phyloP scores from a whole-genome alignment of 2,329 filamentous ascomycete species.

The Apiospora saccharicola region DNA sequence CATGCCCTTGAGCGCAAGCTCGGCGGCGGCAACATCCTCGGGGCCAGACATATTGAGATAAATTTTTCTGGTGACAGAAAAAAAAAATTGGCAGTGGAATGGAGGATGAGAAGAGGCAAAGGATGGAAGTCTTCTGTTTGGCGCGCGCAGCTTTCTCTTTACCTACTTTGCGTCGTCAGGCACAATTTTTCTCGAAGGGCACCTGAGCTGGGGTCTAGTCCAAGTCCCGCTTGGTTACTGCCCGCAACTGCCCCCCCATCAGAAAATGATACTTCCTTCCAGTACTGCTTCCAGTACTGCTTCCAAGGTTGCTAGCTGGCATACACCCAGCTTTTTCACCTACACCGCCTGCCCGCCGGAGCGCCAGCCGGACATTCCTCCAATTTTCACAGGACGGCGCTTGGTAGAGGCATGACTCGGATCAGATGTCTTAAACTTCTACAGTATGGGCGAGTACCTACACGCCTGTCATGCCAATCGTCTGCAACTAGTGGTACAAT shows the following conservation, averaged over 20 bases:
- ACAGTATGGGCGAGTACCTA: too few species aligned
- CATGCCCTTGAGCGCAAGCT: constrained; percentile 73
- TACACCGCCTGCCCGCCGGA: constrained; percentile 18
- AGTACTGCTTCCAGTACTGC: not conserved
- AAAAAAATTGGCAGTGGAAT: not conserved
- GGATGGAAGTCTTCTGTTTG: constrained; percentile 10
- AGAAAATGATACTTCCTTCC: not conserved
- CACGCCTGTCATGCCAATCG: too few species aligned
- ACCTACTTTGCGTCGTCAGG: constrained; percentile 22
- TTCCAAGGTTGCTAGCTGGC: too few species aligned
- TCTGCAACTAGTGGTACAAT: too few species aligned
- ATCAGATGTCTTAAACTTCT: not conserved
- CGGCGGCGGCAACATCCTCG: constrained; percentile 67
- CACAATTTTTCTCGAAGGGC: constrained; percentile 29
- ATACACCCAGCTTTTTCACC: not conserved
- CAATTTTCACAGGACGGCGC: not conserved
- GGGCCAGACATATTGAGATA: constrained; percentile 41
- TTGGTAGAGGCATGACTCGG: not conserved
- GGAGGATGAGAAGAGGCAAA: constrained; percentile 13
- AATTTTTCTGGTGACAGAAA: not conserved
- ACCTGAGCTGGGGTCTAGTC: constrained; percentile 22
- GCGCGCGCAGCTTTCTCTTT: not conserved
- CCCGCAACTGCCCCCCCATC: not conserved
- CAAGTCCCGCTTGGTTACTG: not conserved
- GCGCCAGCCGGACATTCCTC: not conserved